These are phyloP conservation scores for Rhizopus arrhizus DNA, from an alignment of 371 early-diverging fungal species.

Conservation along the genomic window DNA sequence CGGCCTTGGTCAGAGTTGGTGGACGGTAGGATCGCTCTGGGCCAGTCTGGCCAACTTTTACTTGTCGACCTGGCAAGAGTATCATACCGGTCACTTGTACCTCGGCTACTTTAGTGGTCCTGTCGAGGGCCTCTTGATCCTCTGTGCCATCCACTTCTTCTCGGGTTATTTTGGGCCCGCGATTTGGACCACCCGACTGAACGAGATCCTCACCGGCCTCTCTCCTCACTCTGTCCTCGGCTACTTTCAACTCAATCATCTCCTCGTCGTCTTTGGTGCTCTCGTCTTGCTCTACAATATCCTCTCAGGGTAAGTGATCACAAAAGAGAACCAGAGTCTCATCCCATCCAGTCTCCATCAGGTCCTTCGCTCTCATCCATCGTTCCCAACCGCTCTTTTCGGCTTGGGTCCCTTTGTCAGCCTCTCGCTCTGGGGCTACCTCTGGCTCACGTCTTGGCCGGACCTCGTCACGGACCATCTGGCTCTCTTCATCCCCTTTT, in stretches of 20 bases:
- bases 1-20: conserved; percentile 79
- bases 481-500: conserved; percentile 67
- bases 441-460: conserved; percentile 79
- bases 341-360: conserved; percentile 26
- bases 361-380: conserved; percentile 51
- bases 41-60: conserved; percentile 86
- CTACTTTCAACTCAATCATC: conserved; percentile 63
- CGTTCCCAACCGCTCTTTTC: conserved; percentile 47
- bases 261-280: conserved; percentile 61
- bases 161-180: conserved; percentile 63
- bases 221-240: conserved; percentile 23
- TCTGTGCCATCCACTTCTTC: conserved; percentile 61
- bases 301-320: conserved; percentile 49
- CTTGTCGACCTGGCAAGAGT: conserved; percentile 94
- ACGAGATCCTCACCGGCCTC: conserved; percentile 30
- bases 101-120: conserved; percentile 94
- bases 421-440: conserved; percentile 53
- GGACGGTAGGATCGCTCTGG: conserved; percentile 57
- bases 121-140: conserved; percentile 91
- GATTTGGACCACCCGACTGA: conserved; percentile 41
- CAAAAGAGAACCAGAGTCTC: background rate
- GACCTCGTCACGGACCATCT: conserved; percentile 63
- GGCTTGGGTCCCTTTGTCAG: conserved; percentile 70
- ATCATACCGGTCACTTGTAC: conserved; percentile 90
- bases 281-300: conserved; percentile 63